Evolutionary conservation across 1,284 basidiomycete species (phyloP).

Genomic region (Erythrobasidium hasegawianum): DNA sequence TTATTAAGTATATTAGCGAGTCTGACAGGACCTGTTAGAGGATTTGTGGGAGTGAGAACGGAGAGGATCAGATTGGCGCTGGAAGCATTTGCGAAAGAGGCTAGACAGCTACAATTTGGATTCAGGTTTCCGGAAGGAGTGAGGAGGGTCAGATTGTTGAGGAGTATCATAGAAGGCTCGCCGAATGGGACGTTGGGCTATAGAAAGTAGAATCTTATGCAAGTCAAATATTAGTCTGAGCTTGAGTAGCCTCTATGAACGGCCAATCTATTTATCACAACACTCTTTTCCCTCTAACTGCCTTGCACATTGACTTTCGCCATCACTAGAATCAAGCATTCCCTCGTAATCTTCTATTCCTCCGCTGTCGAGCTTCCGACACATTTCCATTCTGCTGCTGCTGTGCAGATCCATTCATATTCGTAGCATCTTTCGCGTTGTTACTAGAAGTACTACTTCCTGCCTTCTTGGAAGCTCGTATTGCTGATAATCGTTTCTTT

Average conservation of each 20-base stretch:
- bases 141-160: too few species aligned
- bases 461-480: slow-evolving; percentile 19
- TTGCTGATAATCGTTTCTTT: slow-evolving; percentile 11
- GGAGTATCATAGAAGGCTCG: too few species aligned
- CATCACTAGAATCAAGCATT: too few species aligned
- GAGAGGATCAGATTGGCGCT: background rate
- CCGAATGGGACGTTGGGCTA: too few species aligned
- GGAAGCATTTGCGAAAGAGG: background rate
- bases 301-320: too few species aligned
- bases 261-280: too few species aligned
- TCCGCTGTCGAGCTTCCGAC: slow-evolving; percentile 13
- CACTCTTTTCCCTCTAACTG: too few species aligned
- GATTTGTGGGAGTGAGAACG: background rate
- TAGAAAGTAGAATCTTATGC: too few species aligned
- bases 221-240: too few species aligned
- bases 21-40: background rate
- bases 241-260: too few species aligned
- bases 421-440: background rate
- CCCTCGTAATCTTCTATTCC: slow-evolving; percentile 3
- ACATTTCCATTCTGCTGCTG: background rate
- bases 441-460: background rate
- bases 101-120: background rate
- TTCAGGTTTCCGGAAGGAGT: too few species aligned
- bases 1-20: background rate
- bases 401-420: slow-evolving; percentile 1